A percentile compares a stretch with the other conserved stretches of the same genome.
phyloP scores from a whole-genome alignment of 23 red algal species.

The Chondrus crispus region DNA sequence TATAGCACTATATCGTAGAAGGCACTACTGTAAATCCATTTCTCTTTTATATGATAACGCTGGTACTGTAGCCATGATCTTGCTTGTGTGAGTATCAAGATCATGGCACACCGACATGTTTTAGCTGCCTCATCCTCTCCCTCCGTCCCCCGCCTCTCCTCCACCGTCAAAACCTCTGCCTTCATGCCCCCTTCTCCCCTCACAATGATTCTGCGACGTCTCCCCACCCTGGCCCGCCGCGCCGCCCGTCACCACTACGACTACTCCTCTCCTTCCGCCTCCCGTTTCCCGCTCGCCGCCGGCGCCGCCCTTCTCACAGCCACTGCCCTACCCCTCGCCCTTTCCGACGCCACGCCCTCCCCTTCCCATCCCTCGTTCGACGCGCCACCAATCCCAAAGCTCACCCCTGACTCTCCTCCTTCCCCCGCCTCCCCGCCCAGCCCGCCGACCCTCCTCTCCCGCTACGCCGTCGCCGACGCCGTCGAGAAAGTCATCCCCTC shows the following conservation, averaged over 20 bases:
- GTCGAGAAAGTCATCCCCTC: constrained; percentile 76
- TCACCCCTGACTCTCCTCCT: not conserved
- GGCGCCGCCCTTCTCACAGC: not conserved
- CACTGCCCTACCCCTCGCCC: not conserved
- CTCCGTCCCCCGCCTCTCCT: not conserved
- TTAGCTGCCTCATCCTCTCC: not conserved
- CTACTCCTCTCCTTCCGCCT: not conserved
- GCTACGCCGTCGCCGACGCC: constrained; percentile 85
- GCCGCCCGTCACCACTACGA: not conserved
- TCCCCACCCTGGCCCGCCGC: not conserved
- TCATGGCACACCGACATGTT: too few relatives aligned
- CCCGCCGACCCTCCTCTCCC: constrained; percentile 4
- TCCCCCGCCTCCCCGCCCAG: not conserved
- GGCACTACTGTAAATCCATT: too few relatives aligned
- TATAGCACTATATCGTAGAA: too few relatives aligned
- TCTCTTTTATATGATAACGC: too few relatives aligned
- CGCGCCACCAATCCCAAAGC: not conserved
- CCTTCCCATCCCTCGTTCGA: not conserved
- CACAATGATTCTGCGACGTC: not conserved
- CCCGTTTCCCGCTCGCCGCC: too few relatives aligned
- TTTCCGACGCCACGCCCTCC: not conserved
- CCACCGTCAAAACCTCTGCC: not conserved
- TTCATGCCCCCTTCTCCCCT: not conserved
- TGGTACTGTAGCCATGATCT: too few relatives aligned
- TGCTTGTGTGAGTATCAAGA: too few relatives aligned